A percentile compares a stretch with the other conserved stretches of the same genome.
These are phyloP conservation scores for Exidia glandulosa DNA, from an alignment of 768 basidiomycete genomes.

Conservation along the genomic window DNA sequence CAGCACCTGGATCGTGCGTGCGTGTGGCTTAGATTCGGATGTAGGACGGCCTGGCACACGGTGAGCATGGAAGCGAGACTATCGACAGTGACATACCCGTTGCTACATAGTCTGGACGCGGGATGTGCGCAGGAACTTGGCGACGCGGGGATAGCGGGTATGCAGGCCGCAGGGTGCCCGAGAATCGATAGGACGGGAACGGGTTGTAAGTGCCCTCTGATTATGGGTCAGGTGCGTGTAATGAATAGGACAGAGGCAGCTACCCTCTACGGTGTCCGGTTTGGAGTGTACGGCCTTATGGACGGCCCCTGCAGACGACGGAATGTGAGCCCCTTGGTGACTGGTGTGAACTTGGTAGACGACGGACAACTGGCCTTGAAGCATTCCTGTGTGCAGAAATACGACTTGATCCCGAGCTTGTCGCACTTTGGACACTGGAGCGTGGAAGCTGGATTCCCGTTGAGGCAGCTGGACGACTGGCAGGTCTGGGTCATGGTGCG, in stretches of 20 bases:
- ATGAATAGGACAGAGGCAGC: neutral
- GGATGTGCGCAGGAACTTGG: constrained; percentile 70
- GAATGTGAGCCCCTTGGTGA: too few relatives aligned
- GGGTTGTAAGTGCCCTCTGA: constrained; percentile 73
- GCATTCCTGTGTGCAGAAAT: constrained; percentile 92
- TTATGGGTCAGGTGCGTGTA: neutral
- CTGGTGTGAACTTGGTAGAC: too few relatives aligned
- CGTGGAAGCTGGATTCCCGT: constrained; percentile 74
- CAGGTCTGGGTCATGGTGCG: neutral
- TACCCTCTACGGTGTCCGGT: neutral
- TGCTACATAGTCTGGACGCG: constrained; percentile 78
- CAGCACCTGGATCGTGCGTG: constrained; percentile 56
- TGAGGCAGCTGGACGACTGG: constrained; percentile 34
- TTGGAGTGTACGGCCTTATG: neutral
- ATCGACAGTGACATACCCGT: constrained; percentile 13
- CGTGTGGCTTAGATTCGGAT: constrained; percentile 44
- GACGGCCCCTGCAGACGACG: neutral
- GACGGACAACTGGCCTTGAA: constrained; percentile 89
- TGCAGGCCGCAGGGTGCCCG: constrained; percentile 66
- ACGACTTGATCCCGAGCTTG: constrained; percentile 80
- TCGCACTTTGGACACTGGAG: constrained; percentile 91
- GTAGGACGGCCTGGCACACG: constrained; percentile 40
- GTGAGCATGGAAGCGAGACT: constrained; percentile 8
- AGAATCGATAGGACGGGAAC: constrained; percentile 64
- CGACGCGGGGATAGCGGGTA: constrained; percentile 83